phyloP scores from a whole-genome alignment of 106 monocot species.

The Dioscorea dumetorum region DNA sequence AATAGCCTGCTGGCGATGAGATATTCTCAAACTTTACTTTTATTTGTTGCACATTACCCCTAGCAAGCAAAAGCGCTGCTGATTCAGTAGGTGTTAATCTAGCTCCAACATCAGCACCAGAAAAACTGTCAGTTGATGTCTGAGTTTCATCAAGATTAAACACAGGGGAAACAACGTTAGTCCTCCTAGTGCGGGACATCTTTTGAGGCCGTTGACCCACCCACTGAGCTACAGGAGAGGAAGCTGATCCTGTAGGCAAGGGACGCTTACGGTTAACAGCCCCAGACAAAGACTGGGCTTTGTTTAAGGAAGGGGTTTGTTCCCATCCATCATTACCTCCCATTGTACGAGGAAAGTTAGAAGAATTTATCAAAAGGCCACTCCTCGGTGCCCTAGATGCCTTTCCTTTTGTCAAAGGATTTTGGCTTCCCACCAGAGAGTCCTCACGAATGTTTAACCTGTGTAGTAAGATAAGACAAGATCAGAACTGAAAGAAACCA shows the following conservation, averaged over 20 bases:
- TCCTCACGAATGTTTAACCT: constrained; percentile 61
- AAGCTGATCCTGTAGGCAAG: constrained; percentile 44
- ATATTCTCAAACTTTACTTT: constrained; percentile 43
- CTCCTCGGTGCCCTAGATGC: constrained; percentile 67
- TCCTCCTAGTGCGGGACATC: constrained; percentile 66
- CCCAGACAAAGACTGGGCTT: constrained; percentile 31
- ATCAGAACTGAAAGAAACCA: no score
- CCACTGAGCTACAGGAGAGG: constrained; percentile 77
- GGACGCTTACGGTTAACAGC: constrained; percentile 55
- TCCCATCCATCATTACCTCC: constrained; percentile 34
- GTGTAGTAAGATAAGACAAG: constrained; percentile 1
- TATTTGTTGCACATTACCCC: constrained; percentile 18
- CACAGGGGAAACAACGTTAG: constrained; percentile 79
- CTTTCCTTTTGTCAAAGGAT: constrained; percentile 67
- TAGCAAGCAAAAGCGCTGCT: constrained; percentile 18
- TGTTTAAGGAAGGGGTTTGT: constrained; percentile 27
- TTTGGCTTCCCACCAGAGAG: constrained; percentile 50
- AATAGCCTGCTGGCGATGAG: constrained; percentile 47
- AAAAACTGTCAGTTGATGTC: constrained; percentile 35
- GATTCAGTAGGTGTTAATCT: constrained; percentile 33
- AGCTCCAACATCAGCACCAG: constrained; percentile 28
- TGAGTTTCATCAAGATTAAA: constrained; percentile 65
- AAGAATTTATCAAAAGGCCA: constrained; percentile 29
- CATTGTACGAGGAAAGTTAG: constrained; percentile 31
- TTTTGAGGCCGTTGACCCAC: constrained; percentile 74